A percentile compares a stretch with the other conserved stretches of the same genome.
Conservation (phyloP, 305 asterid species). For the Caryopteris hybrid region DNA sequence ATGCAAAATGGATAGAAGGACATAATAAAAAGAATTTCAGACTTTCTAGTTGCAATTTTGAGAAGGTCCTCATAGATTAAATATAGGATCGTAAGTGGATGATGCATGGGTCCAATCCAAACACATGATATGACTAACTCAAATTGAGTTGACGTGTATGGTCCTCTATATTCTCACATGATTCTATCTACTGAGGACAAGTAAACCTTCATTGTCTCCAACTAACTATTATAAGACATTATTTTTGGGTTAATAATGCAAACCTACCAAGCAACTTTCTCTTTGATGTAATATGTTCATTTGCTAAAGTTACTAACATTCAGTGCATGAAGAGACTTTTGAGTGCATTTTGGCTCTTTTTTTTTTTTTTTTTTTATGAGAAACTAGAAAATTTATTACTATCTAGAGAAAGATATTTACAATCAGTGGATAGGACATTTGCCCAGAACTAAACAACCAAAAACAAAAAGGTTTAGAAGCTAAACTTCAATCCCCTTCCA, state of each 20-base stretch:
- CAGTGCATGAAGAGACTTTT: neutral
- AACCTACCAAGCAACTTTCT: neutral
- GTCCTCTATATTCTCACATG: neutral
- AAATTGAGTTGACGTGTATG: neutral
- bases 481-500: neutral
- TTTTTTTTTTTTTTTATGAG: neutral
- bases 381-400: neutral
- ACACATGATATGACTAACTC: neutral
- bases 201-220: neutral
- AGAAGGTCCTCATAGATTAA: conserved; percentile 8
- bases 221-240: neutral
- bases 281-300: neutral
- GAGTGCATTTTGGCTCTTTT: neutral
- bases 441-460: neutral
- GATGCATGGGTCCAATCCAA: neutral
- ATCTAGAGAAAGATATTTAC: neutral
- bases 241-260: neutral
- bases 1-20: neutral
- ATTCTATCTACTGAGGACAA: conserved; percentile 1
- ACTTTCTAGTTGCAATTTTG: neutral
- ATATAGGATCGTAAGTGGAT: neutral
- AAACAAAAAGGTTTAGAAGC: too few relatives aligned
- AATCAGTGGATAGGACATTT: neutral
- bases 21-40: neutral
- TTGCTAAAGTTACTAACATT: neutral